A percentile compares a stretch with the other conserved stretches of the same genome.
phyloP scores from a whole-genome alignment of 768 basidiomycete genomes.

The Gloeostereum incarnatum region DNA sequence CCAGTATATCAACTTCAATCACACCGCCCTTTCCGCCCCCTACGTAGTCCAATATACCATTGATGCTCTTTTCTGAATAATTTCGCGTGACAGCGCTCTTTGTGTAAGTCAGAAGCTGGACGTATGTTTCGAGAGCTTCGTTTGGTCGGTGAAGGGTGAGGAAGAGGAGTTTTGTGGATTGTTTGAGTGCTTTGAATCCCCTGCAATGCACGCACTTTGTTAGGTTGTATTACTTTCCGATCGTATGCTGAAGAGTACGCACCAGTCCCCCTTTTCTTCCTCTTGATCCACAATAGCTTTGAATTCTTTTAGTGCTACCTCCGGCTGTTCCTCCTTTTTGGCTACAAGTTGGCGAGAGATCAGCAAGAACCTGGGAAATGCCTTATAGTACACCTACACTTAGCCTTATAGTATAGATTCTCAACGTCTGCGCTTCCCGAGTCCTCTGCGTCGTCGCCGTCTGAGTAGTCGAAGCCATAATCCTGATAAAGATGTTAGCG shows the following conservation, averaged over 20 bases:
- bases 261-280: slow-evolving; percentile 94
- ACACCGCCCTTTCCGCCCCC: slow-evolving; percentile 78
- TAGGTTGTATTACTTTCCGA: not conserved
- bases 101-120: slow-evolving; percentile 81
- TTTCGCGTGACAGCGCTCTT: slow-evolving; percentile 93
- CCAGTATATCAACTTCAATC: slow-evolving; percentile 78
- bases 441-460: slow-evolving; percentile 76
- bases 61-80: slow-evolving; percentile 98
- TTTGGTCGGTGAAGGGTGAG: slow-evolving; percentile 67
- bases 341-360: slow-evolving; percentile 32
- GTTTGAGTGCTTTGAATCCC: slow-evolving; percentile 99
- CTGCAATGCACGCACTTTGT: slow-evolving; percentile 27
- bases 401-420: slow-evolving; percentile 97
- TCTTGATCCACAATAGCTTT: slow-evolving; percentile 83
- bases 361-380: not conserved
- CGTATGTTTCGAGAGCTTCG: slow-evolving; percentile 84
- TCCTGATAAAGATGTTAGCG: slow-evolving; percentile 38
- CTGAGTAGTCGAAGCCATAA: slow-evolving; percentile 95
- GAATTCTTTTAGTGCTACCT: slow-evolving; percentile 88
- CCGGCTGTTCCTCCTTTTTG: slow-evolving; percentile 90
- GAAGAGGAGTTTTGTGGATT: slow-evolving; percentile 91
- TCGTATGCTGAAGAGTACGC: slow-evolving; percentile 12
- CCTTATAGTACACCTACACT: slow-evolving; percentile 66
- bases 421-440: slow-evolving; percentile 83
- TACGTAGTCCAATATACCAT: slow-evolving; percentile 96